Percentiles rank a stretch among this genome's conserved stretches.
These are phyloP conservation scores for Posidonia australis DNA, from an alignment of 106 monocot genomes.

Conservation along the genomic window DNA sequence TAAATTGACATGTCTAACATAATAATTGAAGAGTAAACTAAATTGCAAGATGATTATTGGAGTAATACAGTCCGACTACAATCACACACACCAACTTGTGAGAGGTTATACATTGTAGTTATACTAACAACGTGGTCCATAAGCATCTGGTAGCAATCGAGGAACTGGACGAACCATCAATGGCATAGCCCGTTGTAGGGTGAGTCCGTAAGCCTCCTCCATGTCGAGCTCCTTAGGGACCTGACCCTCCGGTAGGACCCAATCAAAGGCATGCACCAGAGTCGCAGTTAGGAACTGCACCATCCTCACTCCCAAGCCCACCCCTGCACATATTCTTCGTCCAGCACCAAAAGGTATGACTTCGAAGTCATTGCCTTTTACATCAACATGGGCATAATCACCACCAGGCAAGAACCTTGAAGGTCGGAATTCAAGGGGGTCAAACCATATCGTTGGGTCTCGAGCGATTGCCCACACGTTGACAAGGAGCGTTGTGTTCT, in stretches of 20 bases:
- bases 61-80: no score
- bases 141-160: background rate
- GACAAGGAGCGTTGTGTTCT: constrained; percentile 13
- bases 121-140: background rate
- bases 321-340: constrained; percentile 25
- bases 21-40: no score
- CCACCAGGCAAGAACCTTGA: constrained; percentile 18
- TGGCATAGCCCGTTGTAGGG: constrained; percentile 15
- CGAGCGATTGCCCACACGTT: constrained; percentile 19
- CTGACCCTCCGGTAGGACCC: constrained; percentile 17
- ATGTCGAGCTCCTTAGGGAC: constrained; percentile 21
- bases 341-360: constrained; percentile 29
- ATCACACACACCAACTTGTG: no score
- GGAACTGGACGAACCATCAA: background rate
- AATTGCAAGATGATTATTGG: no score
- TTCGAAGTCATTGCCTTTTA: constrained; percentile 26
- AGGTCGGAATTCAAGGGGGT: constrained; percentile 20
- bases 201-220: constrained; percentile 34
- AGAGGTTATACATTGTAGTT: no score
- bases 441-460: constrained; percentile 5
- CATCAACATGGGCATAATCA: constrained; percentile 10
- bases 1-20: no score
- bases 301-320: constrained; percentile 26
- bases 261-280: constrained; percentile 25
- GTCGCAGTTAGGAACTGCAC: constrained; percentile 22